phyloP scores from a whole-genome alignment of 1,284 basidiomycete genomes.

The Cutaneotrichosporon sp. region DNA sequence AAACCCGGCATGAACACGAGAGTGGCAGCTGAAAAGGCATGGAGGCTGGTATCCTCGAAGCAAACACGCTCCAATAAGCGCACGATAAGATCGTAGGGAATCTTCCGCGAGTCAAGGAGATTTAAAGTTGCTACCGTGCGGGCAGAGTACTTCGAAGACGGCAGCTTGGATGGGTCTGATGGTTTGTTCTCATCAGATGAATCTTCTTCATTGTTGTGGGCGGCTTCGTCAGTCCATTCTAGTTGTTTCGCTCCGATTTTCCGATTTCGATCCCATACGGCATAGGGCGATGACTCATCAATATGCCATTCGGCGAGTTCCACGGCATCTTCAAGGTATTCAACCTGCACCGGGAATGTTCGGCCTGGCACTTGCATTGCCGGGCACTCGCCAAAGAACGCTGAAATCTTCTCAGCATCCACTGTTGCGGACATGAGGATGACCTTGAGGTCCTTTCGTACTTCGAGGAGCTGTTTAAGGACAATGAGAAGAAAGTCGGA shows the following conservation, averaged over 20 bases:
- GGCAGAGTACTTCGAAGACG: slow-evolving; percentile 56
- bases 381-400: slow-evolving; percentile 86
- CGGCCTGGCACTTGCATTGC: slow-evolving; percentile 85
- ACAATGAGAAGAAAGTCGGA: slow-evolving; percentile 96
- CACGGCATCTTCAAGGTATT: slow-evolving; percentile 88
- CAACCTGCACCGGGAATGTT: slow-evolving; percentile 90
- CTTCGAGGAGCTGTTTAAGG: slow-evolving; percentile 76
- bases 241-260: slow-evolving; percentile 46
- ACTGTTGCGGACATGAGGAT: slow-evolving; percentile 98
- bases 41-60: slow-evolving; percentile 55
- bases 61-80: slow-evolving; percentile 84
- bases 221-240: slow-evolving; percentile 70
- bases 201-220: slow-evolving; percentile 58
- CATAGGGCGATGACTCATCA: slow-evolving; percentile 78
- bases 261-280: slow-evolving; percentile 56
- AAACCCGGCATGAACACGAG: slow-evolving; percentile 93
- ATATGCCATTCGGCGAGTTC: slow-evolving; percentile 82
- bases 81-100: slow-evolving; percentile 85
- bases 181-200: slow-evolving; percentile 43
- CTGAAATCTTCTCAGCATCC: slow-evolving; percentile 90
- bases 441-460: slow-evolving; percentile 79
- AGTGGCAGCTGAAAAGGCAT: slow-evolving; percentile 68
- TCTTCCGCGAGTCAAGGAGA: slow-evolving; percentile 78
- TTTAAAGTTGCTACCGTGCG: slow-evolving; percentile 76
- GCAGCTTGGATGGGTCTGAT: slow-evolving; percentile 39